Conservation (phyloP, 805 yeast species). For the Yarrowia sp. region DNA sequence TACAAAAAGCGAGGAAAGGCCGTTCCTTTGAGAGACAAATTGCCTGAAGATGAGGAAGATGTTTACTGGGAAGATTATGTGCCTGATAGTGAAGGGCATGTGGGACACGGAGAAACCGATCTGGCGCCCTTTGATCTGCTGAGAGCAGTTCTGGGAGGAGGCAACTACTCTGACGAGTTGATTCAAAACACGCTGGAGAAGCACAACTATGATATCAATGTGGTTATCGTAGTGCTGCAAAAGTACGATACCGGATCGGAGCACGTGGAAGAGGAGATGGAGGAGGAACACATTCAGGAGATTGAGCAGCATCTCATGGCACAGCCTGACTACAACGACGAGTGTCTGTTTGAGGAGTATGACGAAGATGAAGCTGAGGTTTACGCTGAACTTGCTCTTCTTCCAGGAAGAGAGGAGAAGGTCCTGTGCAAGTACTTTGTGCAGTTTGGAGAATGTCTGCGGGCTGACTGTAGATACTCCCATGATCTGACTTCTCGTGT, state of each 20-base stretch:
- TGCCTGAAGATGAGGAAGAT: constrained; percentile 23
- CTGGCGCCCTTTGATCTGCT: constrained; percentile 43
- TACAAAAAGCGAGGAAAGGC: constrained; percentile 12
- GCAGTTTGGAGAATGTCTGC: constrained; percentile 45
- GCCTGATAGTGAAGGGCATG: constrained; percentile 10
- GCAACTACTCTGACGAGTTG: constrained; percentile 38
- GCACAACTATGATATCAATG: constrained; percentile 41
- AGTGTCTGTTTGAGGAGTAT: not conserved
- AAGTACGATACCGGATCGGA: not conserved
- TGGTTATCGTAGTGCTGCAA: constrained; percentile 12
- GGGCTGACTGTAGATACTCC: constrained; percentile 48
- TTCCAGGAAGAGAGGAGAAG: constrained; percentile 29
- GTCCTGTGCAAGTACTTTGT: constrained; percentile 45
- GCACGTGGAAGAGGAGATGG: constrained; percentile 28
- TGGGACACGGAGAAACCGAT: constrained; percentile 20
- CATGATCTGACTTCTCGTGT: constrained; percentile 46
- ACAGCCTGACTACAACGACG: not conserved
- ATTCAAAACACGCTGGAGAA: constrained; percentile 42
- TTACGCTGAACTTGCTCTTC: not conserved
- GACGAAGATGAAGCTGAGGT: constrained; percentile 5
- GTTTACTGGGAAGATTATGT: constrained; percentile 27
- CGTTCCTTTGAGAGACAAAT: not conserved
- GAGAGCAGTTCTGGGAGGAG: constrained; percentile 39
- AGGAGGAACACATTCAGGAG: not conserved
- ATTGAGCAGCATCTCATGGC: not conserved